Conservation (phyloP, 768 basidiomycete species). For the Pisolithus microcarpus region DNA sequence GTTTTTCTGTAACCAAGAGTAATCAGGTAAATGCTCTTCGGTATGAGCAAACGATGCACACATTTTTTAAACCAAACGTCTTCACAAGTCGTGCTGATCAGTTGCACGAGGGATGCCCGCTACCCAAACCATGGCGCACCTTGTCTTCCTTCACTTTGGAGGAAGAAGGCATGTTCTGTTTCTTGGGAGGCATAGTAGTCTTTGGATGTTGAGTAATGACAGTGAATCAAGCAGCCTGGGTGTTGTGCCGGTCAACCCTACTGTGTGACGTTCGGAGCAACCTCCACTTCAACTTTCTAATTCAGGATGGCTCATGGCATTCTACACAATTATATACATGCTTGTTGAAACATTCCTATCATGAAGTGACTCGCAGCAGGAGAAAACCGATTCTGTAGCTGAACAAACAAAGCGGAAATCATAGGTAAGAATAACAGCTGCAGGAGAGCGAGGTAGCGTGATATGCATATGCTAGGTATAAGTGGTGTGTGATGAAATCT, state of each 20-base stretch:
- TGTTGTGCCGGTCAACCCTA: not conserved
- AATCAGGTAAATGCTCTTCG: constrained; percentile 3
- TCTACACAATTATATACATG: too few species aligned
- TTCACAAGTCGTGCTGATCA: constrained; percentile 30
- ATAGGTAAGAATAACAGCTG: not conserved
- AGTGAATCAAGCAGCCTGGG: not conserved
- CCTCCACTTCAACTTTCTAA: too few species aligned
- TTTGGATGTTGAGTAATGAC: not conserved
- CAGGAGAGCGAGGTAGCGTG: not conserved
- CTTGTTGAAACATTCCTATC: not conserved
- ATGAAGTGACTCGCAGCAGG: not conserved
- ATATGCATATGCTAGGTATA: not conserved
- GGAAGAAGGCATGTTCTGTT: constrained; percentile 47
- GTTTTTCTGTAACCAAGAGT: constrained; percentile 62
- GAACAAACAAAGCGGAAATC: not conserved
- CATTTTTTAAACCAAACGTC: constrained; percentile 90
- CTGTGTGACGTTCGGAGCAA: too few species aligned
- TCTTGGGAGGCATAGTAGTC: constrained; percentile 71
- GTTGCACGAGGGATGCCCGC: constrained; percentile 15
- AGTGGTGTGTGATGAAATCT: not conserved
- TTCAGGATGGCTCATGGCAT: too few species aligned
- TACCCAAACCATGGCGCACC: constrained; percentile 35
- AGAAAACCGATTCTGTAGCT: not conserved
- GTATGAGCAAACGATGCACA: constrained; percentile 30
- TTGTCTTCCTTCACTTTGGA: constrained; percentile 80